Base-by-base conservation (phyloP, 108 stramenopile species). In the Discostella stelligeroides region DNA sequence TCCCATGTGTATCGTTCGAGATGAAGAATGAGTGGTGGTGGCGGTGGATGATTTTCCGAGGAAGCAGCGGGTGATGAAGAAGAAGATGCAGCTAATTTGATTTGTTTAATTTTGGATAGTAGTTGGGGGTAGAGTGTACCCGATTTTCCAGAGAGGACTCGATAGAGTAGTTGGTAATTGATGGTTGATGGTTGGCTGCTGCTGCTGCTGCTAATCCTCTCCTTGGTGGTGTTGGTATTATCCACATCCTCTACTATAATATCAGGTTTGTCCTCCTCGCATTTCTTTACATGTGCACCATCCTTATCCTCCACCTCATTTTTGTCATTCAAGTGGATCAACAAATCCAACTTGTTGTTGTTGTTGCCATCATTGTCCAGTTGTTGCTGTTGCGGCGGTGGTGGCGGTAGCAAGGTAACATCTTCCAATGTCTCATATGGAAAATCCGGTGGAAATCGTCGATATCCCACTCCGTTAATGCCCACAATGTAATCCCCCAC, bases 1-100 rank as follows among this genome's bases (percentile, higher is more conserved):
- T 93, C 89, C 89, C 89, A 93, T 11, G 70, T 72, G 54, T 93
- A 90, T 30, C 88, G 71, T 51, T 93, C 92, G 59, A 93, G 62
- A 38, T 66, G 73, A 17, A 93, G 24, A 1, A 86, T 51, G 0
- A 92, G 61, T n/a, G 89, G 89, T 24, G 68, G 72, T n/a, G 63
- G 39, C 28, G 73, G 47, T 11, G 69, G 59, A n/a, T n/a, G n/a
- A 6, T 34, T 3, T 5, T 34, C 34, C 34, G 34, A 34, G 34
- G 34, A 34, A 34, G 34, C n/a, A n/a, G n/a, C n/a, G n/a, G n/a
- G n/a, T n/a, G n/a, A 51, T 71, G 75, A 27, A 41, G 58, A 25
- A 34, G 34, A 34, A 34, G 34, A 34, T 3, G 34, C 3, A 34
- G 82, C 59, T n/a, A 28, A n/a, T 57, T 88, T 86, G 58, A 89